These are phyloP conservation scores for Marchantia paleacea DNA, from an alignment of 225 moss, liverwort and hornwort genomes.

Conservation along the genomic window DNA sequence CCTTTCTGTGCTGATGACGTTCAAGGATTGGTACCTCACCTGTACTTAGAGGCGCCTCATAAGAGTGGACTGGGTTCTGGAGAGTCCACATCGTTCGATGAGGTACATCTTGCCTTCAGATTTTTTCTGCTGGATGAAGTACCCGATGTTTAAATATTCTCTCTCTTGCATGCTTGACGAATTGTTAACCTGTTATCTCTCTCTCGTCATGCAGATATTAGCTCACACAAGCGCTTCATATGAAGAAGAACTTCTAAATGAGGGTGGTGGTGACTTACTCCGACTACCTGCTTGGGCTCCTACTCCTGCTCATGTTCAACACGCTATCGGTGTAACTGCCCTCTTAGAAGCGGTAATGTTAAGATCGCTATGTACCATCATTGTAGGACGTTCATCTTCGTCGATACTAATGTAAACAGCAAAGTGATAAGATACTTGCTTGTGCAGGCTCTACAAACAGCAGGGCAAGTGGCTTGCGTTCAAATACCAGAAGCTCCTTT, in stretches of 20 bases:
- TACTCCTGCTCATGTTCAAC: conserved; percentile 52
- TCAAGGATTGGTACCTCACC: conserved; percentile 45
- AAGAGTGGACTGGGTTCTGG: conserved; percentile 46
- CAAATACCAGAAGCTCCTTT: conserved; percentile 63
- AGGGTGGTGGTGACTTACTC: conserved; percentile 47
- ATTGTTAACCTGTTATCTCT: not conserved
- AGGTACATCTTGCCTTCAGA: conserved; percentile 40
- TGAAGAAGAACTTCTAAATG: conserved; percentile 62
- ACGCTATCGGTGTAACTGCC: conserved; percentile 80
- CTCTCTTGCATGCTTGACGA: not conserved
- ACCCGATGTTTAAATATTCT: not conserved
- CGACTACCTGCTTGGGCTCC: conserved; percentile 53
- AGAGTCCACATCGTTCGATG: conserved; percentile 77
- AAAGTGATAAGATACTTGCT: not conserved
- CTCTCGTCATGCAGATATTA: conserved; percentile 24
- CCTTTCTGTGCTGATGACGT: conserved; percentile 59
- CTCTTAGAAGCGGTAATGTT: conserved; percentile 65
- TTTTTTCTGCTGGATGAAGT: not conserved
- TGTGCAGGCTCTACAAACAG: conserved; percentile 71
- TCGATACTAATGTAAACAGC: not conserved
- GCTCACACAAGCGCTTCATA: conserved; percentile 24
- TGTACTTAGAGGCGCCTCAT: conserved; percentile 46
- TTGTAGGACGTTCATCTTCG: not conserved
- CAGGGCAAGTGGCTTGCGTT: conserved; percentile 63
- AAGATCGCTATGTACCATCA: not conserved